phyloP scores from a whole-genome alignment of 805 yeast genomes.

The Candida chauliodis region DNA sequence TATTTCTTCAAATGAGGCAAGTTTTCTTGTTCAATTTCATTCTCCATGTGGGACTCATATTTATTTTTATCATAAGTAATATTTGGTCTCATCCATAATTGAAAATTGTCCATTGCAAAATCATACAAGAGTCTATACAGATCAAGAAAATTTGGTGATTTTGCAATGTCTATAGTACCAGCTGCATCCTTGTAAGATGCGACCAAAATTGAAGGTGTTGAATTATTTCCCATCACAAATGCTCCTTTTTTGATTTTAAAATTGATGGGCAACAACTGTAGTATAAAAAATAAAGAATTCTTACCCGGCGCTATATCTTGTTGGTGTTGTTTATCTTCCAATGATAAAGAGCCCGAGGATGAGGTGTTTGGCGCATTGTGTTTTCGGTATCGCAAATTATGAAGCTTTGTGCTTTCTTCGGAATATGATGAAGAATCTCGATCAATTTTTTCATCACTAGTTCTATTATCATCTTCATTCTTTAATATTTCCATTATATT shows the following conservation, averaged over 20 bases:
- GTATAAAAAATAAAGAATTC: conserved; percentile 15
- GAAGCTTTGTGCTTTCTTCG: conserved; percentile 6
- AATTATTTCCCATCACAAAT: conserved; percentile 72
- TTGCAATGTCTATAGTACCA: conserved; percentile 56
- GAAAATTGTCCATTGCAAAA: conserved; percentile 48
- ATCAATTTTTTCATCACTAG: background rate
- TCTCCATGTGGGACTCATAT: background rate
- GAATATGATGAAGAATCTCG: conserved; percentile 7
- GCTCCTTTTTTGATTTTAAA: conserved; percentile 63
- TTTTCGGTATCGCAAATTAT: conserved; percentile 8
- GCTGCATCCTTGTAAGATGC: conserved; percentile 52
- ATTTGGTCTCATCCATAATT: conserved; percentile 65
- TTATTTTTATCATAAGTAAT: conserved; percentile 46
- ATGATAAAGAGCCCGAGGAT: conserved; percentile 4
- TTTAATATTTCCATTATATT: conserved; percentile 44
- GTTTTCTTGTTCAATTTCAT: conserved; percentile 1
- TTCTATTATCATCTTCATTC: background rate
- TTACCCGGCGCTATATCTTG: background rate
- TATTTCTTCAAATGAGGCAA: conserved; percentile 14
- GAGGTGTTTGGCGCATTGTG: conserved; percentile 6
- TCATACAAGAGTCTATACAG: conserved; percentile 46
- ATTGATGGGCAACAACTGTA: conserved; percentile 57
- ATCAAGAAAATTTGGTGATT: conserved; percentile 50
- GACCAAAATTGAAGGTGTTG: conserved; percentile 70
- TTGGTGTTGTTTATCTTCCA: background rate